Evolutionary conservation across 331 rosid genomes (phyloP).

Genomic region (Dryas integrifolia): DNA sequence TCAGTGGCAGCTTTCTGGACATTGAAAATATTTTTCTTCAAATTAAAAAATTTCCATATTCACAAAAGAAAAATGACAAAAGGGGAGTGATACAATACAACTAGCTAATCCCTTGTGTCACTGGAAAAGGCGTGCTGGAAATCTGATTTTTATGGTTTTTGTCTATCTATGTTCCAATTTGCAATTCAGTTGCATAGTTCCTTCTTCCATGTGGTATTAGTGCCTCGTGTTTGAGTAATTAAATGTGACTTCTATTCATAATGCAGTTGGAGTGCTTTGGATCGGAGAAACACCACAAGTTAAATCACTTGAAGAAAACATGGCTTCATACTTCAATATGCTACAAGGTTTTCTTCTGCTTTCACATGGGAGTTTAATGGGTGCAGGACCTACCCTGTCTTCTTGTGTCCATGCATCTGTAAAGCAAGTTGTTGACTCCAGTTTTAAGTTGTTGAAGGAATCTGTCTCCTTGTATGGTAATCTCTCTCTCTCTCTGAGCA

Average conservation of each 20-base stretch:
- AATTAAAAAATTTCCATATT: neutral
- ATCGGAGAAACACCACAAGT: conserved; percentile 53
- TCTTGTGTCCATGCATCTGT: conserved; percentile 54
- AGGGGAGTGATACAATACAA: neutral
- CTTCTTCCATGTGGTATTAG: neutral
- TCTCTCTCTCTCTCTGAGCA: conserved; percentile 15
- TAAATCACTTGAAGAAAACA: conserved; percentile 66
- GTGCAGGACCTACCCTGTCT: conserved; percentile 79
- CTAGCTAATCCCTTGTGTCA: neutral
- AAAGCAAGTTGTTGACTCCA: conserved; percentile 71
- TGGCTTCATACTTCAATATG: conserved; percentile 65
- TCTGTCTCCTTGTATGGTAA: conserved; percentile 64
- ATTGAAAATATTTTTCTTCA: neutral
- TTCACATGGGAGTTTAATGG: conserved; percentile 64
- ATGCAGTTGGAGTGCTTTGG: conserved; percentile 93
- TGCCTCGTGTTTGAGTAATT: conserved; percentile 15
- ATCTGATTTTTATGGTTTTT: neutral
- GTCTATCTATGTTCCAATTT: neutral
- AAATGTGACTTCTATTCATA: conserved; percentile 18
- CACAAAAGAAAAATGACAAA: neutral
- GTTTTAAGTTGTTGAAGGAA: conserved; percentile 69
- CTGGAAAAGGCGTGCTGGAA: neutral
- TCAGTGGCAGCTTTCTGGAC: neutral
- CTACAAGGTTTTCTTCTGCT: conserved; percentile 81
- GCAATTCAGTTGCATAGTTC: neutral